Conservation (phyloP, 225 moss, liverwort and hornwort species). For the Rhytidiadelphus loreus region DNA sequence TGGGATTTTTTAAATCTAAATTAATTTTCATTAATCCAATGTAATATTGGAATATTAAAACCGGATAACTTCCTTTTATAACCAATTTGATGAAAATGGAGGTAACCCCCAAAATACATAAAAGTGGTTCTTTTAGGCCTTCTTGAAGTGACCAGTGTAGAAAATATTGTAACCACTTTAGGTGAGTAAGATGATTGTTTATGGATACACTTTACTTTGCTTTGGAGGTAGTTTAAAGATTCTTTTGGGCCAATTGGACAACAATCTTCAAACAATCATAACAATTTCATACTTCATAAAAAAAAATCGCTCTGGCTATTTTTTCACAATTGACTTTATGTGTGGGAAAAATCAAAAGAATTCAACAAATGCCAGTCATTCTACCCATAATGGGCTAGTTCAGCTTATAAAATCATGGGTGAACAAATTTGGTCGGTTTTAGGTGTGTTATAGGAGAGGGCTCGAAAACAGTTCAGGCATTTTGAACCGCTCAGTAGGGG, state of each 20-base stretch:
- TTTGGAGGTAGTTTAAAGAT: accelerated
- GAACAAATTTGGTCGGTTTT: neutral
- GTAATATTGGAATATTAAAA: too few relatives aligned
- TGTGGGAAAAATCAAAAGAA: neutral
- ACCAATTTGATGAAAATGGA: too few relatives aligned
- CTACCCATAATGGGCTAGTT: neutral
- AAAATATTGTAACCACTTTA: neutral
- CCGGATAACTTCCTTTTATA: too few relatives aligned
- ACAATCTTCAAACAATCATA: neutral
- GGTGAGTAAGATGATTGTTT: neutral
- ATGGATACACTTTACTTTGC: neutral
- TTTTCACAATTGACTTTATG: neutral
- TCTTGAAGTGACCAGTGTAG: neutral
- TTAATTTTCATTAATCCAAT: too few relatives aligned
- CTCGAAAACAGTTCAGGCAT: too few relatives aligned
- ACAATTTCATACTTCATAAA: neutral
- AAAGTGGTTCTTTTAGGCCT: accelerated
- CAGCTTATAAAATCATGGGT: neutral
- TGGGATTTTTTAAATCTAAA: too few relatives aligned
- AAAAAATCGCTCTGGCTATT: neutral
- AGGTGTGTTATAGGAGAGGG: too few relatives aligned
- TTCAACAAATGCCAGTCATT: neutral
- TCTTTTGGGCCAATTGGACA: neutral
- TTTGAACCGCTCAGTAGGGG: too few relatives aligned
- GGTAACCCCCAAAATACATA: too few relatives aligned